Evolutionary conservation across 2,329 filamentous ascomycete genomes (phyloP), one percentile per base, ranked within the genome.

Genomic region (Colletotrichum navitas): DNA sequence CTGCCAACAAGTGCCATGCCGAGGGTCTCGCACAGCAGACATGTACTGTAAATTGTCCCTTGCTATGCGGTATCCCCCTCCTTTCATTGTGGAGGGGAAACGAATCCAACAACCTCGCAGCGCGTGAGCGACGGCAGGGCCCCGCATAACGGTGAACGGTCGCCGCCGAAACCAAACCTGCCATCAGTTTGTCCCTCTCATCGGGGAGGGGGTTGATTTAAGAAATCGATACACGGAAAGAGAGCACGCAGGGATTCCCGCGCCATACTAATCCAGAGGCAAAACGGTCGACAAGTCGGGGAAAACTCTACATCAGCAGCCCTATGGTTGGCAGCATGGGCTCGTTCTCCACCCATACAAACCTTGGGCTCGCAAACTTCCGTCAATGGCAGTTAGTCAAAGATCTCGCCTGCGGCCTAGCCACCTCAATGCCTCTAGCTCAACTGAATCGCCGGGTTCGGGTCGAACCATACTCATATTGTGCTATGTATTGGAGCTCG

Each of bases 121-220:
- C 18, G 41, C 56, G 56, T 18, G 10, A 54, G 26, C 34, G 56
- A 12, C 63, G 34, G 62, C 63, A 56, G 56, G 47, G 21, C 29
- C 29, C 29, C 39, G 62, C 68, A 68, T 71, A 29, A 68, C 34
- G 26, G 43, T 49, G 58, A 67, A 59, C 52, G 68, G 64, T 63
- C 56, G 64, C 68, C 64, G 64, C 68, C 68, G 58, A 71, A 71
- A 71, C 68, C 55, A 71, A 68, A 39, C 60, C 64, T 62, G 29
- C 51, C 58, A 63, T 52, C 49, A 41, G 68, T 71, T 43, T 49
- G 43, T 32, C 34, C 64, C 63, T n/a, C 34, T 41, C 26, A 39
- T 24, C 12, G 43, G 45, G 43, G 12, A 24, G n/a, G 21, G 11
- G 45, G 4, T 12, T 6, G 14, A 18, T n/a, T n/a, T 24, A 29